Evolutionary conservation across 1,139 yeast genomes (phyloP).

Genomic region (Debaryomycetaceae sp.): DNA sequence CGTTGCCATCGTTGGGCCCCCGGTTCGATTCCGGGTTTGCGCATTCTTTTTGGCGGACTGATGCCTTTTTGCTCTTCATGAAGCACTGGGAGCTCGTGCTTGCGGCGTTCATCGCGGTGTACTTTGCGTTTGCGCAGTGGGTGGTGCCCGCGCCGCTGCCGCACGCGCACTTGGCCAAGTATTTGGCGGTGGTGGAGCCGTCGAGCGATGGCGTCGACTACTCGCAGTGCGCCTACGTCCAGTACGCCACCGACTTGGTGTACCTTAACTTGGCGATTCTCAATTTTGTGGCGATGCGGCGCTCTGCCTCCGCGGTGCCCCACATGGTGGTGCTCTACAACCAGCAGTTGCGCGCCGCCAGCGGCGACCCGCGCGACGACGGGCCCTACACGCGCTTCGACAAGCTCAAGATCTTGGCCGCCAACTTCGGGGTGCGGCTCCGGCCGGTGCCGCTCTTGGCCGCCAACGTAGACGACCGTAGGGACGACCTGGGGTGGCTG

Average conservation of each 20-base stretch:
- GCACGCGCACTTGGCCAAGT: constrained; percentile 1
- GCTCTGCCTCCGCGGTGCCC: constrained; percentile 18
- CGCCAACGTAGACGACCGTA: no score
- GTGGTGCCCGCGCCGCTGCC: constrained; percentile 5
- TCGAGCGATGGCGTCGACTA: constrained; percentile 1
- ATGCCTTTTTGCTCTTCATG: constrained; percentile 2
- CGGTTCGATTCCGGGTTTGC: constrained; percentile 13
- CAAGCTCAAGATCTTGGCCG: constrained; percentile 7
- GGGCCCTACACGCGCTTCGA: constrained; percentile 7
- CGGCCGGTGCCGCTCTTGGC: constrained; percentile 17
- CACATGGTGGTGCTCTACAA: constrained; percentile 27
- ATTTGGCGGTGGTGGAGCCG: constrained; percentile 1
- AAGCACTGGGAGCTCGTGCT: constrained; percentile 25
- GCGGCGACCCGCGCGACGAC: constrained; percentile 9
- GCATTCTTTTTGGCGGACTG: constrained; percentile 10
- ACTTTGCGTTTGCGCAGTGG: constrained; percentile 16
- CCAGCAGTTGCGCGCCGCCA: constrained; percentile 11
- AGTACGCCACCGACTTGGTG: constrained; percentile 32
- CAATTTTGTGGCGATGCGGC: constrained; percentile 23
- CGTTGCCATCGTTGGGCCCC: constrained; percentile 10
- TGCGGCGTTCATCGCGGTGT: constrained; percentile 19
- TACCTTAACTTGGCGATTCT: constrained; percentile 31
- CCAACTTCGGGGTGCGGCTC: constrained; percentile 16
- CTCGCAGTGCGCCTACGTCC: constrained; percentile 26
- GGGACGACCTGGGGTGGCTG: constrained; percentile 38